These are phyloP conservation scores for Blastocystis sp. DNA, from an alignment of 352 stramenopile species.

Conservation along the genomic window DNA sequence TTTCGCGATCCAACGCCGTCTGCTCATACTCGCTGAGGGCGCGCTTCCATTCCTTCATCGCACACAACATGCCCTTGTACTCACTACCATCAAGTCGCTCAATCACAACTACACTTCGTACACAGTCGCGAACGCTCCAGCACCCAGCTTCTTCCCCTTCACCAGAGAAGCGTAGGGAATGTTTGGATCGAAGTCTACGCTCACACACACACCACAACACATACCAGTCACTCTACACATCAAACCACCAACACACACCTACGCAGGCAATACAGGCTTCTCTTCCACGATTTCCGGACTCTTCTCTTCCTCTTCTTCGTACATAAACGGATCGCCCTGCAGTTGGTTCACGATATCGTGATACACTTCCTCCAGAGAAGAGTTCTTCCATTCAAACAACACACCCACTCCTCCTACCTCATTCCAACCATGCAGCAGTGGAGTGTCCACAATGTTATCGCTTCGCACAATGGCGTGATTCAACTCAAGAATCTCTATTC, in stretches of 20 bases:
- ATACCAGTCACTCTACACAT: background rate
- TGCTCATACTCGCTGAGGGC: background rate
- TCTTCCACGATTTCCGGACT: background rate
- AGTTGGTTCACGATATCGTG: constrained; percentile 30
- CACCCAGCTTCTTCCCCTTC: constrained; percentile 15
- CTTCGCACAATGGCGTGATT: constrained; percentile 7
- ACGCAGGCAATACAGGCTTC: background rate
- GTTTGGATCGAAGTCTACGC: background rate
- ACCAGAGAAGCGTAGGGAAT: constrained; percentile 1
- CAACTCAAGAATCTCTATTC: constrained; percentile 6
- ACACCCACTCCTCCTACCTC: background rate
- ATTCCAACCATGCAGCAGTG: background rate
- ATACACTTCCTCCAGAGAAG: background rate
- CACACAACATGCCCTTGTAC: background rate
- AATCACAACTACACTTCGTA: constrained; percentile 7
- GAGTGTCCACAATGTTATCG: background rate
- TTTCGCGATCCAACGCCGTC: constrained; percentile 14
- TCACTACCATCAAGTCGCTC: background rate
- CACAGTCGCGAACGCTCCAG: background rate
- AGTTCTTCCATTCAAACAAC: background rate
- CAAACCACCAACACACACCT: background rate
- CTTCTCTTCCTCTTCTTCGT: background rate
- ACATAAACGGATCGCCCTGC: constrained; percentile 9
- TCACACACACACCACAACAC: background rate
- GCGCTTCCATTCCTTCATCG: constrained; percentile 18